Base-by-base conservation (phyloP, 805 yeast species). In the Zygotorulaspora sp. region DNA sequence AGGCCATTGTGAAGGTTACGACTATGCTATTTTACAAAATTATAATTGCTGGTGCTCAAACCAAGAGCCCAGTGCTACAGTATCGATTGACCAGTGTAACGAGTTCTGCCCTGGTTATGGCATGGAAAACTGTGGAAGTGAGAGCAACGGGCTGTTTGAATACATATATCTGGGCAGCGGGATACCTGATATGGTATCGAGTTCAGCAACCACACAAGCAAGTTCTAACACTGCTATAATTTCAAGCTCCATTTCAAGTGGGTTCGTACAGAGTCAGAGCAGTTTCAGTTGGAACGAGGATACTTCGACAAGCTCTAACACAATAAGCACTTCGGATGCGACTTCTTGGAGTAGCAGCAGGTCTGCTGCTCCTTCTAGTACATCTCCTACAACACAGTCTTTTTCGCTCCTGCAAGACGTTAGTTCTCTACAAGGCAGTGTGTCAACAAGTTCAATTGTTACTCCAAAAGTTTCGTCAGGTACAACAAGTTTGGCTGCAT, bases 11-110 rank as follows among this genome's bases (percentile, higher is more conserved):
- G 23, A 21, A 1, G 57, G 52, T 1, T 52, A 49, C 40, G 30
- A 41, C 15, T 57, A 45, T 35, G 62, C 60, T 5, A 41, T 57
- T 3, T 43, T 57, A 10, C 59, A 56, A 36, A 48, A 41, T 6
- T 17, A 31, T 13, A 25, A 47, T 17, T 57, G 62, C 40, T 56
- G 61, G 61, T 57, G 62, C 30, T 36, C 54, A 1, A 44, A 56
- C 23, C 8, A 30, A 1, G 34, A 30, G 9, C 61, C 62, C 3
- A 14, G 39, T 3, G 16, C 50, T 16, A 22, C 32, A 17, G 44
- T 48, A 2, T 37, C 52, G 5, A 36, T 51, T 15, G 34, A 35
- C 9, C 26, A 47, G 9, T 57, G 62, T 37, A 38, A 44, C 28
- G 40, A 30, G 7, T 19, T 18, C 9, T 57, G 62, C 35, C 58